Evolutionary conservation across 768 basidiomycete genomes (phyloP).

Genomic region (Paxillus rubicundulus): DNA sequence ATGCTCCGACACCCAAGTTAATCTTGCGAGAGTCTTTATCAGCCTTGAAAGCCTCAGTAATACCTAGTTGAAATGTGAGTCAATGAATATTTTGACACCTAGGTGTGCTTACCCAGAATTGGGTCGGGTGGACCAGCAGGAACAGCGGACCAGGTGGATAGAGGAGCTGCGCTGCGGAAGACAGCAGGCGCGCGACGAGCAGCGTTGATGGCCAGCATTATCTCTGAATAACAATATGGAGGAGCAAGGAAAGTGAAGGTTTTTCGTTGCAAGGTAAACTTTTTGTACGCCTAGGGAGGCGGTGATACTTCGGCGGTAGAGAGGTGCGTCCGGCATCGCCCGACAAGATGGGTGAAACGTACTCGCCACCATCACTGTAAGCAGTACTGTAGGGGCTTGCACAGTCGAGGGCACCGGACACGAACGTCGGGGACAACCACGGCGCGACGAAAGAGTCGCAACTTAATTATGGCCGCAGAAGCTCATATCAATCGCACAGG

Average conservation of each 20-base stretch:
- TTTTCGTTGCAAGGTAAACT: neutral
- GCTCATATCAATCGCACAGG: neutral
- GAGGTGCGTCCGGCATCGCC: conserved; percentile 4
- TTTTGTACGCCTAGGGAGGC: neutral
- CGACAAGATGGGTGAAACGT: neutral
- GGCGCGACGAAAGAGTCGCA: neutral
- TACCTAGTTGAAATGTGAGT: conserved; percentile 45
- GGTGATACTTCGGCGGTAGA: conserved; percentile 15
- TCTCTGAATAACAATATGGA: conserved; percentile 34
- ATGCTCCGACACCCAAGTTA: conserved; percentile 96
- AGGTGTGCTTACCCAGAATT: conserved; percentile 67
- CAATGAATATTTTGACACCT: neutral
- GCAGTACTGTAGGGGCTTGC: too few relatives aligned
- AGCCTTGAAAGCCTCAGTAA: conserved; percentile 96
- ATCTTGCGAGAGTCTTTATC: conserved; percentile 92
- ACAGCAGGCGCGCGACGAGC: conserved; percentile 49
- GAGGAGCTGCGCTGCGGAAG: conserved; percentile 36
- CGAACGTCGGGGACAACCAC: neutral
- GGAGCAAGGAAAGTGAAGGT: conserved; percentile 18
- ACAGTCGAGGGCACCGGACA: neutral
- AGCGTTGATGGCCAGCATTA: conserved; percentile 44
- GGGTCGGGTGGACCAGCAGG: conserved; percentile 89
- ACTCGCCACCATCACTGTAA: neutral
- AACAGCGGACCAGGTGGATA: conserved; percentile 81
- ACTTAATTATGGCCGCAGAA: neutral